A percentile compares a stretch with the other conserved stretches of the same genome.
phyloP scores from a whole-genome alignment of 2,329 filamentous ascomycete species.

The Sodiomyces alkalinus region DNA sequence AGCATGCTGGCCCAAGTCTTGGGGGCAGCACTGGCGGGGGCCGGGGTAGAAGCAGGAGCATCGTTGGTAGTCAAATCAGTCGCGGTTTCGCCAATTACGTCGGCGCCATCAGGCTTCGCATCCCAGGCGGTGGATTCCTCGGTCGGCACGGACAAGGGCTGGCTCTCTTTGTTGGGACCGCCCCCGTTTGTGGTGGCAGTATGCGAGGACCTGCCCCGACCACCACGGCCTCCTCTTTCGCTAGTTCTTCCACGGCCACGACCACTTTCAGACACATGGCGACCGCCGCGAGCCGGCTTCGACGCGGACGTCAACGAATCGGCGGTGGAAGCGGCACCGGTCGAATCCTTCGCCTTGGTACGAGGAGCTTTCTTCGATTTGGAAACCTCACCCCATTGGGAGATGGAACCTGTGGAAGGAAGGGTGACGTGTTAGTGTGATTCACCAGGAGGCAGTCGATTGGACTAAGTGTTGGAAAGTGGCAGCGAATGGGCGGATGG shows the following conservation, averaged over 20 bases:
- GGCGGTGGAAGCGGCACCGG: conserved; percentile 31
- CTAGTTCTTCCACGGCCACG: conserved; percentile 47
- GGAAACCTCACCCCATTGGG: conserved; percentile 74
- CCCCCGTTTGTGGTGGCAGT: conserved; percentile 44
- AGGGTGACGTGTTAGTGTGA: too few relatives aligned
- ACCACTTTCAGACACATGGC: conserved; percentile 43
- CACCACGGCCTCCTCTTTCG: conserved; percentile 44
- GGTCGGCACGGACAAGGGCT: conserved; percentile 49
- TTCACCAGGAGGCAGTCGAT: too few relatives aligned
- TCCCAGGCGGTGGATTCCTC: conserved; percentile 54
- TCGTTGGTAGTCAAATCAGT: too few relatives aligned
- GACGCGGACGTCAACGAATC: conserved; percentile 27
- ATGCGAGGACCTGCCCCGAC: conserved; percentile 48
- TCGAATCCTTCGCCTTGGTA: conserved; percentile 54
- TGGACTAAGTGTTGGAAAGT: too few relatives aligned
- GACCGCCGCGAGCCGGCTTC: conserved; percentile 43
- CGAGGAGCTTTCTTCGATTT: conserved; percentile 65
- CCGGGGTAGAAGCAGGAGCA: conserved; percentile 14
- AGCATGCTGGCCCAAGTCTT: conserved; percentile 70
- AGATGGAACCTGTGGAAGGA: conserved; percentile 47
- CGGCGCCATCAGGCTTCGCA: conserved; percentile 23
- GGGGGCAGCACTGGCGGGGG: conserved; percentile 18
- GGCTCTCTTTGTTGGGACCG: conserved; percentile 30
- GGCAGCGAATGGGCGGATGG: too few relatives aligned
- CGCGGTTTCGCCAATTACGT: conserved; percentile 24